Evolutionary conservation across 257 asterid species (phyloP).

Genomic region (Solanum habrochaites): DNA sequence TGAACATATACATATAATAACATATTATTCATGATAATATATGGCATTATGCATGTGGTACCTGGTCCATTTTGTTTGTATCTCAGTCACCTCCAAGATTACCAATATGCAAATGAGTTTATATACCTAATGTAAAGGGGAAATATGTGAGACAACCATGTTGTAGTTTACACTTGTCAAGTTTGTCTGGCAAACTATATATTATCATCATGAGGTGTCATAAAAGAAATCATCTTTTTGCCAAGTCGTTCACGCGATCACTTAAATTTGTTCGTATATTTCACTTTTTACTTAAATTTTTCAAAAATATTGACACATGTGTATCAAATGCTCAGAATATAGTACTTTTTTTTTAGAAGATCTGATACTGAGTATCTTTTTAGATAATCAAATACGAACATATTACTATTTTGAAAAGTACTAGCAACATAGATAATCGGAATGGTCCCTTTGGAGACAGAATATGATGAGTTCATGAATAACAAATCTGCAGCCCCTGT

Average conservation of each 20-base stretch:
- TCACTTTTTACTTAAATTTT: too few species aligned
- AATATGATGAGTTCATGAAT: background rate
- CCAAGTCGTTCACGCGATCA: background rate
- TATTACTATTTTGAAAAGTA: too few species aligned
- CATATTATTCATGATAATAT: background rate
- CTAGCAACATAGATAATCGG: too few species aligned
- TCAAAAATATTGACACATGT: too few species aligned
- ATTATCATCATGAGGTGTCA: background rate
- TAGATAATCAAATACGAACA: too few species aligned
- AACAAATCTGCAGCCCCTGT: background rate
- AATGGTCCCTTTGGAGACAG: background rate
- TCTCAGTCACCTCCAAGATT: background rate
- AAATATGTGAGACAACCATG: background rate
- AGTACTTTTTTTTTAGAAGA: too few species aligned
- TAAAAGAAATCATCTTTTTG: background rate
- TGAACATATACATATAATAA: background rate
- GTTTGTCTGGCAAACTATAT: background rate
- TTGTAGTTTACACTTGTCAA: background rate
- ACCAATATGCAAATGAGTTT: background rate
- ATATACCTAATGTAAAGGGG: background rate
- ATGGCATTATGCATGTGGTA: background rate
- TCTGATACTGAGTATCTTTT: too few species aligned
- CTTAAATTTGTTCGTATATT: too few species aligned
- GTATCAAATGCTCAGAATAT: background rate
- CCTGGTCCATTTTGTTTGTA: background rate